Evolutionary conservation across 106 monocot genomes (phyloP), one percentile per base, ranked within the genome.

Genomic region (Dioscorea zingiberensis): DNA sequence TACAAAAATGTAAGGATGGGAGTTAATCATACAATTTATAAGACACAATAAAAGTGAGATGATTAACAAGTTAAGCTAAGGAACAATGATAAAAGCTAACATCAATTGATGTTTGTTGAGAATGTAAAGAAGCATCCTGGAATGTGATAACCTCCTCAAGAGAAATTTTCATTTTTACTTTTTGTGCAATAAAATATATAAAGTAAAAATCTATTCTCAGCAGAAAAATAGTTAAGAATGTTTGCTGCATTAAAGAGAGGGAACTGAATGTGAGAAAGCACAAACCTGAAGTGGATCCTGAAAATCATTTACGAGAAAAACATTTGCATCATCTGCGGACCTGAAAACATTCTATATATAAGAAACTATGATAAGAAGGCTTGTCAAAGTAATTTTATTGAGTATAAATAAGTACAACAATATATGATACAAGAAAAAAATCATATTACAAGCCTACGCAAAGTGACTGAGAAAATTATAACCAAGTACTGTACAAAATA

Each of bases 281-380:
- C 27, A 63, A 21, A 97, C 97, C 97, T 97, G 97, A 72, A 97
- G 77, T 63, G 86, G 92, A 68, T 92, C 97, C 63, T 92, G 84
- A 73, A 88, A 84, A 79, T 97, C 70, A 75, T 97, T 97, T 65
- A 92, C 79, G 59, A 97, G 85, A 76, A 92, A 97, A 25, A 97
- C 97, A 82, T 97, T 97, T 65, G 97, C 74, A 86, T 97, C 92
- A 73, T 92, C 86, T 32, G 83, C 74, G 58, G 97, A 97, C 76
- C 97, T 97, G 73, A 3, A 58, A 74, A 83, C 13, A 67, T 12
- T 65, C 27, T 21, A 49, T 17, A 66, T 26, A 62, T 64, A 51
- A 47, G 44, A 27, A n/a, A 60, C 21, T 10, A 21, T 4, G 25
- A 48, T 54, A 60, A 73, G 18, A 7, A 48, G 29, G 19, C 27